Evolutionary conservation across 192 early-diverging fungal genomes (phyloP).

Genomic region (Podila minutissima): DNA sequence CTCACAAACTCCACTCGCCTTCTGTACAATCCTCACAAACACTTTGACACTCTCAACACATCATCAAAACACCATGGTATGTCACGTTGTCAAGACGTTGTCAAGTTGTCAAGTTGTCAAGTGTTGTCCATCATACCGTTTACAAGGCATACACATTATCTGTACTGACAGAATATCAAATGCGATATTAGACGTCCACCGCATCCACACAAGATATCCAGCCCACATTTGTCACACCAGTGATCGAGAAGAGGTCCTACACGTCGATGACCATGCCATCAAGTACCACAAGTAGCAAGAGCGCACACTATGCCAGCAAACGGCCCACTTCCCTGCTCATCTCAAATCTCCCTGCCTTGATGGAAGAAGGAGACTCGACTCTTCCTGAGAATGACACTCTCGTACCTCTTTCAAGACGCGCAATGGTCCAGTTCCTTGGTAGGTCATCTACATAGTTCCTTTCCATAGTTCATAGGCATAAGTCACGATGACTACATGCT

Average conservation of each 20-base stretch:
- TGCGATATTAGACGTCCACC: neutral
- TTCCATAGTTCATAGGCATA: neutral
- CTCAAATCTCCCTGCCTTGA: neutral
- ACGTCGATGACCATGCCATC: neutral
- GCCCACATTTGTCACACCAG: neutral
- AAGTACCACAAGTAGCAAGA: neutral
- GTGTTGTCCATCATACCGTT: too few species aligned
- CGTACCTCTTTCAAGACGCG: neutral
- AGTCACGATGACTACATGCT: neutral
- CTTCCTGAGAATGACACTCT: neutral
- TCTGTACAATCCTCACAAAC: too few species aligned
- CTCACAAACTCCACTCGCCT: too few species aligned
- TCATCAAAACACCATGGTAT: too few species aligned
- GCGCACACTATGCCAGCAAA: neutral
- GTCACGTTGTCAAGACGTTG: too few species aligned
- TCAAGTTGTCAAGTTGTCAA: too few species aligned
- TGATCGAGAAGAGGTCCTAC: neutral
- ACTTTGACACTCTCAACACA: too few species aligned
- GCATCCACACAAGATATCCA: slow-evolving; percentile 2
- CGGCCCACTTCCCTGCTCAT: neutral
- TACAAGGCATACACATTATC: too few species aligned
- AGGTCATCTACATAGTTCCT: neutral
- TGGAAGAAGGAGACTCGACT: neutral
- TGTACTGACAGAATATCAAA: too few species aligned
- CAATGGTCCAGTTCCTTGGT: slow-evolving; percentile 15